Evolutionary conservation across 768 basidiomycete species (phyloP).

Genomic region (Boletus pseudopeckii): DNA sequence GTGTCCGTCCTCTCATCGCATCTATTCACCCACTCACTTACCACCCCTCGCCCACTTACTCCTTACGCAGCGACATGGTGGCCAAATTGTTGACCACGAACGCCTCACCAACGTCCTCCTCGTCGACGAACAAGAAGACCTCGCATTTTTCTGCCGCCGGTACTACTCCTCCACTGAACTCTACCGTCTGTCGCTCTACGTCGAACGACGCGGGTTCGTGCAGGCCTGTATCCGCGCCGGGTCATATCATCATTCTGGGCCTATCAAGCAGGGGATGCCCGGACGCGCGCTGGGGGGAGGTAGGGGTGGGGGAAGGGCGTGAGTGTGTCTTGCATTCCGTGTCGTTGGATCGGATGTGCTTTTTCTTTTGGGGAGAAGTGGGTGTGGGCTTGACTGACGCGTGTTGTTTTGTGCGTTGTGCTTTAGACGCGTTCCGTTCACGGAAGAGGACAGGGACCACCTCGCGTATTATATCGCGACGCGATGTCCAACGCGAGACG

Average conservation of each 20-base stretch:
- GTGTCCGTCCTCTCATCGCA: not conserved
- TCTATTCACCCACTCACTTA: not conserved
- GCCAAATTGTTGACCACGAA: conserved; percentile 16
- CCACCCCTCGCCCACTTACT: too few relatives aligned
- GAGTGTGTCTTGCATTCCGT: not conserved
- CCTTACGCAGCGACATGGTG: conserved; percentile 19
- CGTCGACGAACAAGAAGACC: conserved; percentile 28
- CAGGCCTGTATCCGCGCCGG: conserved; percentile 15
- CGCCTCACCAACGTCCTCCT: conserved; percentile 23
- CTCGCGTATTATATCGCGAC: conserved; percentile 50
- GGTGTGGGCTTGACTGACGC: not conserved
- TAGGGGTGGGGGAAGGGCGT: not conserved
- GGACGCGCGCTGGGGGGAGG: conserved; percentile 8
- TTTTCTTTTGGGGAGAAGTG: not conserved
- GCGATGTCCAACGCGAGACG: conserved; percentile 39
- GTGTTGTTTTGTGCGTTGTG: not conserved
- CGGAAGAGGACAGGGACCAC: conserved; percentile 38
- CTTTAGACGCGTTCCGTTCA: conserved; percentile 31
- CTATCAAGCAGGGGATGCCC: conserved; percentile 19
- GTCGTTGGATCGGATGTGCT: not conserved
- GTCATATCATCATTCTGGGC: conserved; percentile 11
- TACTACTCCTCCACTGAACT: conserved; percentile 23
- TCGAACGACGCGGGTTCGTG: conserved; percentile 29
- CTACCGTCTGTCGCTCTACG: conserved; percentile 16
- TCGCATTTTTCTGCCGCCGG: conserved; percentile 22